phyloP scores from a whole-genome alignment of 441 rosid genomes.

The Erodium chrysanthum region DNA sequence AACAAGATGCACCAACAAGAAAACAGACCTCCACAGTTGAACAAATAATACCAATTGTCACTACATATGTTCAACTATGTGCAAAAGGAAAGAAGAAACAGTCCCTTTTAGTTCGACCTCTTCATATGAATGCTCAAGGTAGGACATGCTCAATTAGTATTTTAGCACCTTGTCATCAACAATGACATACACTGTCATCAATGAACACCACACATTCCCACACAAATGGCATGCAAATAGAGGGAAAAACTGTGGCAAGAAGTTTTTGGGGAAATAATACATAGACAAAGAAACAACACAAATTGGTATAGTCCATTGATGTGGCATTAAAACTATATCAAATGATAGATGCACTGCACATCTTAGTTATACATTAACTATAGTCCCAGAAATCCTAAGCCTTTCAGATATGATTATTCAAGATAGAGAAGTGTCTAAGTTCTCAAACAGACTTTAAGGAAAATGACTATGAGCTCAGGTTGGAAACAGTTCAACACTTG shows the following conservation, averaged over 20 bases:
- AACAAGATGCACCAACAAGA: neutral
- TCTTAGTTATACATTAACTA: neutral
- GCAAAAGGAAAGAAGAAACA: neutral
- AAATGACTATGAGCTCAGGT: neutral
- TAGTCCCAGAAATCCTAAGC: neutral
- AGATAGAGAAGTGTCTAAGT: neutral
- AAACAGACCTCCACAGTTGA: too few relatives aligned
- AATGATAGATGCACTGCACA: neutral
- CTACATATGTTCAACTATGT: neutral
- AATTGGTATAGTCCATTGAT: neutral
- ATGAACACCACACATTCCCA: neutral
- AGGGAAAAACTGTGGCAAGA: neutral
- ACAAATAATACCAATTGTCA: neutral
- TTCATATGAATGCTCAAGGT: neutral
- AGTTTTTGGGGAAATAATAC: neutral
- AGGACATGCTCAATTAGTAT: neutral
- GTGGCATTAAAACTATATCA: neutral
- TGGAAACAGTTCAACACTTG: neutral
- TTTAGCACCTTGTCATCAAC: neutral
- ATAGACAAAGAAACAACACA: neutral
- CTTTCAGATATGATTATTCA: neutral
- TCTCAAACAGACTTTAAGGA: neutral
- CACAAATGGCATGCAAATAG: neutral
- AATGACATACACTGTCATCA: conserved; percentile 1
- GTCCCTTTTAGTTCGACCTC: neutral